Conservation (phyloP, 768 basidiomycete species). For the Lyophyllum shimeji region DNA sequence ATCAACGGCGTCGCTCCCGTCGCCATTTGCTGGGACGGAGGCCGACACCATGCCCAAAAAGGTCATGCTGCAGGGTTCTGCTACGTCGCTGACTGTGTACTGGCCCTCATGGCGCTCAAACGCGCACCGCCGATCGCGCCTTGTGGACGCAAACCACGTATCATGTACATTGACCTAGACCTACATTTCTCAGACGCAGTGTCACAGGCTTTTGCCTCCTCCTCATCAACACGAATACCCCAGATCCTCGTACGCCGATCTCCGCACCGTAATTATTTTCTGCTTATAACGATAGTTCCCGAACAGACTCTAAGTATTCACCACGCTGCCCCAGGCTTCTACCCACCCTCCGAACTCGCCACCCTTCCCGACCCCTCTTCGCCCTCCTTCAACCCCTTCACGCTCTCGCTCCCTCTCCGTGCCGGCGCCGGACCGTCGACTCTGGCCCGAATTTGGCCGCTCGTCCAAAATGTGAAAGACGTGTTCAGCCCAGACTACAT, state of each 20-base stretch:
- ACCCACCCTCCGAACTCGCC: slow-evolving; percentile 60
- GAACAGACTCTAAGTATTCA: slow-evolving; percentile 80
- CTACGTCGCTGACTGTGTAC: slow-evolving; percentile 88
- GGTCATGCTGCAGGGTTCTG: slow-evolving; percentile 85
- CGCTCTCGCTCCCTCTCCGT: slow-evolving; percentile 77
- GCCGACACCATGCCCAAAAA: slow-evolving; percentile 86
- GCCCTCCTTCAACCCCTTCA: slow-evolving; percentile 54
- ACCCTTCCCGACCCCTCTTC: slow-evolving; percentile 38
- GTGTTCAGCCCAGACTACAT: slow-evolving; percentile 76
- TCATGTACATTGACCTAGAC: slow-evolving; percentile 93
- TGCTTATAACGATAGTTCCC: slow-evolving; percentile 6
- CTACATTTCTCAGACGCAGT: slow-evolving; percentile 92
- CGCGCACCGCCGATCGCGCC: slow-evolving; percentile 24
- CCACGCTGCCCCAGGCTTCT: slow-evolving; percentile 82
- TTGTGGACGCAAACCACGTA: slow-evolving; percentile 43
- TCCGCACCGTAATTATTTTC: too few relatives aligned
- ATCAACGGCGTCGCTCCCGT: slow-evolving; percentile 50
- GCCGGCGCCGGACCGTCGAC: slow-evolving; percentile 69
- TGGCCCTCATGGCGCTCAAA: slow-evolving; percentile 75
- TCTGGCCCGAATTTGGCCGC: slow-evolving; percentile 61
- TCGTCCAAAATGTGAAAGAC: slow-evolving; percentile 58
- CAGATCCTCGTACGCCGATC: slow-evolving; percentile 46
- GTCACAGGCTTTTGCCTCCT: slow-evolving; percentile 66
- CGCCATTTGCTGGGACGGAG: slow-evolving; percentile 91
- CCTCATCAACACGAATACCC: slow-evolving; percentile 30